These are phyloP conservation scores for Exobasidium rhododendri DNA, from an alignment of 1,284 basidiomycete species.

Conservation along the genomic window DNA sequence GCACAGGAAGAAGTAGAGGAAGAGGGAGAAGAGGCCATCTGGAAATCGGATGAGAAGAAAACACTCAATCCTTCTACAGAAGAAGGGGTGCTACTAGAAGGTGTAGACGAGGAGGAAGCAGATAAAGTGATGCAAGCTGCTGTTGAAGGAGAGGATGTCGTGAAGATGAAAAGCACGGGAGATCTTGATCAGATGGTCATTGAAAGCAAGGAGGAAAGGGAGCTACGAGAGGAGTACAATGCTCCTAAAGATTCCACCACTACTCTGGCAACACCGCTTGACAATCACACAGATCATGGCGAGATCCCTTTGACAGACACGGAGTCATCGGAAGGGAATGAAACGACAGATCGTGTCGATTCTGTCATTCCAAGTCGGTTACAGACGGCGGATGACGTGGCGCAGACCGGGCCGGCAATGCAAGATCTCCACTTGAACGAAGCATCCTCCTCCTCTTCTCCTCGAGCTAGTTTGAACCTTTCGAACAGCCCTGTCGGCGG, in stretches of 20 bases:
- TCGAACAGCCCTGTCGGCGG: not conserved
- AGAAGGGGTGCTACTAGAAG: not conserved
- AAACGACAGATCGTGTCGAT: not conserved
- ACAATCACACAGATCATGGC: not conserved
- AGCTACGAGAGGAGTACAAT: too few relatives aligned
- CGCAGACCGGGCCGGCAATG: not conserved
- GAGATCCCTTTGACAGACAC: not conserved
- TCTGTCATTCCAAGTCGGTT: not conserved
- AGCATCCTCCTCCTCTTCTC: not conserved
- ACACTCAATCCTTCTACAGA: not conserved
- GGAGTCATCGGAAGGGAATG: not conserved
- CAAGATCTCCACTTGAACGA: not conserved
- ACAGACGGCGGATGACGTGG: not conserved
- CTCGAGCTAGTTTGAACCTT: not conserved
- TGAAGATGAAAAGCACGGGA: not conserved
- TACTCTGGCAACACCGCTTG: not conserved
- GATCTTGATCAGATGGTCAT: not conserved
- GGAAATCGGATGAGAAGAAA: not conserved
- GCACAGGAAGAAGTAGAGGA: not conserved
- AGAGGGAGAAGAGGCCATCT: not conserved
- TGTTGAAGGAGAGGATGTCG: not conserved
- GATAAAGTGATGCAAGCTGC: constrained; percentile 5
- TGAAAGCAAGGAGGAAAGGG: not conserved
- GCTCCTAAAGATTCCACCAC: not conserved
- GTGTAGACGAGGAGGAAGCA: not conserved